These are phyloP conservation scores for Ogataea neopini DNA, from an alignment of 805 yeast species.

Conservation along the genomic window DNA sequence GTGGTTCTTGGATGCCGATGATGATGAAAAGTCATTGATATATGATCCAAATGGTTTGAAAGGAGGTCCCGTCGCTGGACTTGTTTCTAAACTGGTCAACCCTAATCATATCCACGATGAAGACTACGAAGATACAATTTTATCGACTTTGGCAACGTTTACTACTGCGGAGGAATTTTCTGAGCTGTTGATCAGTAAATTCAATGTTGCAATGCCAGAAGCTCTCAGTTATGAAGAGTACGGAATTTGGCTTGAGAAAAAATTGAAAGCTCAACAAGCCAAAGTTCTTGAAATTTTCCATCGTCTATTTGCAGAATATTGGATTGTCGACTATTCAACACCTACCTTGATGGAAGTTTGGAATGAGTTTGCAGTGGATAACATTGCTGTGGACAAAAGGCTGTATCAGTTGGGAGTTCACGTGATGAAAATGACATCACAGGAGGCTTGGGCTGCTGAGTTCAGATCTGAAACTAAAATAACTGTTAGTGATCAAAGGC, in stretches of 20 bases:
- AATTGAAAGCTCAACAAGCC: constrained; percentile 64
- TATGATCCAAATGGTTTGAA: constrained; percentile 74
- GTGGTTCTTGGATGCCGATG: constrained; percentile 74
- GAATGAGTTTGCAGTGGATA: constrained; percentile 25
- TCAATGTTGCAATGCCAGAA: constrained; percentile 78
- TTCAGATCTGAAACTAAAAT: constrained; percentile 23
- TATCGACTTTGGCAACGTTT: constrained; percentile 76
- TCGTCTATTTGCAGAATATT: constrained; percentile 64
- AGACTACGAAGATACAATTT: constrained; percentile 64
- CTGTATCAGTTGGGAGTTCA: constrained; percentile 24
- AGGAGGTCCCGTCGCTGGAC: constrained; percentile 81
- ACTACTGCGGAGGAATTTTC: constrained; percentile 65
- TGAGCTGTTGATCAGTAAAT: constrained; percentile 60
- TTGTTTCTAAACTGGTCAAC: constrained; percentile 78
- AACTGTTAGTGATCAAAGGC: constrained; percentile 15
- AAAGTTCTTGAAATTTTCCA: constrained; percentile 69
- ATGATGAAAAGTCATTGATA: constrained; percentile 46
- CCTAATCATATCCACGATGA: constrained; percentile 61
- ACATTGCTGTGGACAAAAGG: constrained; percentile 12
- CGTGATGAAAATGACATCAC: constrained; percentile 25
- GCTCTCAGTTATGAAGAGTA: constrained; percentile 83
- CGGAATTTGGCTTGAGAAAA: constrained; percentile 70
- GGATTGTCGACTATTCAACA: constrained; percentile 63
- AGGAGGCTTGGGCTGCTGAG: constrained; percentile 27
- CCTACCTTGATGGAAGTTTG: constrained; percentile 38